Evolutionary conservation across 1,139 yeast species (phyloP), one percentile per base, ranked within the genome.

Genomic region (Pichia sp.): DNA sequence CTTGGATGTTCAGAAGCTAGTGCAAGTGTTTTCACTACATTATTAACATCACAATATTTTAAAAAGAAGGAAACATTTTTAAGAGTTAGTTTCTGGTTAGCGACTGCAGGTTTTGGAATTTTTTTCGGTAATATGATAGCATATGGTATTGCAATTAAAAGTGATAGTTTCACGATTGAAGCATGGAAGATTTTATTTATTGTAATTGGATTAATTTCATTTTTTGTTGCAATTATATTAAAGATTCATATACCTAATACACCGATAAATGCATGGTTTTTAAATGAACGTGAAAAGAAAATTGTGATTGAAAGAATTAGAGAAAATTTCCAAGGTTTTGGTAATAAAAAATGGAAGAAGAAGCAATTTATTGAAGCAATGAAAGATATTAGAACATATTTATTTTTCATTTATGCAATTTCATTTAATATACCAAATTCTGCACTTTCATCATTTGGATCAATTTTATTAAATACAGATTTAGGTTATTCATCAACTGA

Each of bases 1-100:
- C 52, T 77, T 30, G 86, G 86, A 1, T 55, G 69, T 41, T 63
- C 75, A 31, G 86, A 79, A 53, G 65, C 73, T 36, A 64, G 74
- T 5, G 63, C 73, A 41, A 71, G 79, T 18, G 84, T 83, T 2
- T 78, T 79, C 0, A 72, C 75, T 50, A 71, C 77, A 22, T 67
- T 79, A 20, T 64, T 79, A 23, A 71, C 77, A 8, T 66, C 76
- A 2, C 18, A 73, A 70, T 62, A 76, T 72, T 63, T 74, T 71
- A 53, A 64, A 62, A 66, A 68, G 42, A 62, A 67, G 8, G 80
- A 75, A 51, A 77, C 71, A 45, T 66, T 71, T 40, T 60, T 69
- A 28, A 61, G 79, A 52, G 67, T 70, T 35, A 65, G 68, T 35
- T 47, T 70, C 28, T 69, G 72, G 67, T 72, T 72, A 39, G 69